phyloP scores from a whole-genome alignment of 139 green algal genomes.

The Picocystis salinarum region DNA sequence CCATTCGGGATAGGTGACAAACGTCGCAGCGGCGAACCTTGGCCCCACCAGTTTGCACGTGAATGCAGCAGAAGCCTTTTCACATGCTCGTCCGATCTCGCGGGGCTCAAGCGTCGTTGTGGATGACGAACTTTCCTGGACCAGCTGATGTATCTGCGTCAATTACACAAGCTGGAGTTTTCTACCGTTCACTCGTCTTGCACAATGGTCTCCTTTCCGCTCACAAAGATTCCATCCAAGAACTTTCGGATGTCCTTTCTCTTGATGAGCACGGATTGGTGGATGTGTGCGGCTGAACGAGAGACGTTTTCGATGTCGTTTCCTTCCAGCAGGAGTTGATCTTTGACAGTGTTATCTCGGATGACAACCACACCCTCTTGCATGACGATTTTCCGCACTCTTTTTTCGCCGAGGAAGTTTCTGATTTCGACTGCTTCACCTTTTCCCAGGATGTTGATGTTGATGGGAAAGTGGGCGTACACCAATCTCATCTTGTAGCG shows the following conservation, averaged over 20 bases:
- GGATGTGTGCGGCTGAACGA: slow-evolving; percentile 65
- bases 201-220: slow-evolving; percentile 53
- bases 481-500: slow-evolving; percentile 98
- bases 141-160: too few species aligned
- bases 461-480: slow-evolving; percentile 99
- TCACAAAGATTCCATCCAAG: slow-evolving; percentile 94
- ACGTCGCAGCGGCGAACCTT: too few species aligned
- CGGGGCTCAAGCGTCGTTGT: too few species aligned
- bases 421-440: slow-evolving; percentile 71
- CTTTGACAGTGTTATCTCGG: slow-evolving; percentile 74
- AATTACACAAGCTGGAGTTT: too few species aligned
- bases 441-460: slow-evolving; percentile 81
- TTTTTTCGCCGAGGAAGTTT: slow-evolving; percentile 99
- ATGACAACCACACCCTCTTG: slow-evolving; percentile 57
- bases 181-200: too few species aligned
- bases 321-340: slow-evolving; percentile 82
- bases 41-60: too few species aligned
- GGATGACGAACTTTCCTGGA: too few species aligned
- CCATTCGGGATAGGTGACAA: too few species aligned
- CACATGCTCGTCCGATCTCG: too few species aligned
- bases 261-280: slow-evolving; percentile 49
- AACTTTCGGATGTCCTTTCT: slow-evolving; percentile 99
- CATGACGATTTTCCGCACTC: slow-evolving; percentile 79
- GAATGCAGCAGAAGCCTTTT: too few species aligned
- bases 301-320: slow-evolving; percentile 93